phyloP scores from a whole-genome alignment of 257 asterid species.

The Capsicum rhomboideum region DNA sequence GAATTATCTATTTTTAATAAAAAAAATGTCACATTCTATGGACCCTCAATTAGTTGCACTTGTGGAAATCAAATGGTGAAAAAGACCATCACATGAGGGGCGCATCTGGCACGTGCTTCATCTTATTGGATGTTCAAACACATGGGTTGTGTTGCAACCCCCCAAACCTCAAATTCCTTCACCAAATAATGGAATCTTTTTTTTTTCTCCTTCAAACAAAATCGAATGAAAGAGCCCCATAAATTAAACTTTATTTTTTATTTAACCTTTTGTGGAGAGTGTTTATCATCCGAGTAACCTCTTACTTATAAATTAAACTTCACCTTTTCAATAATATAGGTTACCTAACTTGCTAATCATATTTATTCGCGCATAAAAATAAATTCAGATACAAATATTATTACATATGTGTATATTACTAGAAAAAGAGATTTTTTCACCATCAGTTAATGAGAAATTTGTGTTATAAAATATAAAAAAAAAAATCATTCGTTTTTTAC shows the following conservation, averaged over 20 bases:
- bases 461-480: too few relatives aligned
- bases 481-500: too few relatives aligned
- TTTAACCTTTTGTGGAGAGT: too few relatives aligned
- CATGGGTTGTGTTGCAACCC: neutral
- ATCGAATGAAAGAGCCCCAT: neutral
- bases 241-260: neutral
- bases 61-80: neutral
- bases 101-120: neutral
- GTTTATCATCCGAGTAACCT: too few relatives aligned
- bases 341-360: neutral
- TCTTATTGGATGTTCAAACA: neutral
- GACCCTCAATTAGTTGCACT: neutral
- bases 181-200: neutral
- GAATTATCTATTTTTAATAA: too few relatives aligned
- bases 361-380: too few relatives aligned
- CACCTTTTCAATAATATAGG: too few relatives aligned
- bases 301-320: neutral
- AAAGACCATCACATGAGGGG: neutral
- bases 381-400: too few relatives aligned
- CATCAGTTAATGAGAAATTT: too few relatives aligned
- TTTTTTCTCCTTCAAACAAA: neutral
- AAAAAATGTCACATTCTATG: neutral
- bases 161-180: accelerated
- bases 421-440: too few relatives aligned
- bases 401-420: too few relatives aligned